Evolutionary conservation across 305 asterid species (phyloP), one percentile per base, ranked within the genome.

Genomic region (Salvia sclarea): DNA sequence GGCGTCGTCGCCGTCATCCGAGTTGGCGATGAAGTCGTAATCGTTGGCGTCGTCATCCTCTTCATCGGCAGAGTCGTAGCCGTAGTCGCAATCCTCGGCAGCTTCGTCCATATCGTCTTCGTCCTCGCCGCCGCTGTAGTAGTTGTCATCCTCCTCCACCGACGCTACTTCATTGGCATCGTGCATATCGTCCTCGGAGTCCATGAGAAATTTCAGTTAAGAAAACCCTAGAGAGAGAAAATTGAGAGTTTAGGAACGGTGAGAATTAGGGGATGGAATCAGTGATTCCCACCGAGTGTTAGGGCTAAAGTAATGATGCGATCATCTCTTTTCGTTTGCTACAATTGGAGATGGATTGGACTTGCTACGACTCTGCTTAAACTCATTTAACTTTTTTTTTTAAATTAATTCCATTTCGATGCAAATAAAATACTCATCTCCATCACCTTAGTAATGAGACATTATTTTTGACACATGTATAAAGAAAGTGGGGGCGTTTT

Each of bases 111-210:
- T 61, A 48, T 71, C 80, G 2, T 74, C 75, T 16, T 38, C 79
- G 6, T 84, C 93, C n/a, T 80, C 92, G 20, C 88, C 92, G 54
- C 89, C 90, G 68, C 90, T 82, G 71, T 79, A 86, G 61, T 84
- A 83, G 68, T 88, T 81, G 4, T 87, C 95, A 31, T 86, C 93
- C 60, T 85, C 95, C 71, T 83, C 92, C 58, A 70, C 83, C 55
- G 92, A 89, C 63, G 88, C 96, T 45, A 80, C 73, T 25, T 81
- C 95, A 75, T 81, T 84, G 35, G 90, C 95, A 71, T 88, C 97
- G 89, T 85, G 97, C 97, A 91, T 88, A 84, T 91, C 95, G 76
- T 91, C 97, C 43, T 88, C 96, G 13, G 97, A 88, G 12, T 88
- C 95, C 97, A 91, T 91, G 61, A 6, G 12, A 43, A 47, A 61